These are phyloP conservation scores for Mrakia frigida DNA, from an alignment of 768 basidiomycete species.

Conservation along the genomic window DNA sequence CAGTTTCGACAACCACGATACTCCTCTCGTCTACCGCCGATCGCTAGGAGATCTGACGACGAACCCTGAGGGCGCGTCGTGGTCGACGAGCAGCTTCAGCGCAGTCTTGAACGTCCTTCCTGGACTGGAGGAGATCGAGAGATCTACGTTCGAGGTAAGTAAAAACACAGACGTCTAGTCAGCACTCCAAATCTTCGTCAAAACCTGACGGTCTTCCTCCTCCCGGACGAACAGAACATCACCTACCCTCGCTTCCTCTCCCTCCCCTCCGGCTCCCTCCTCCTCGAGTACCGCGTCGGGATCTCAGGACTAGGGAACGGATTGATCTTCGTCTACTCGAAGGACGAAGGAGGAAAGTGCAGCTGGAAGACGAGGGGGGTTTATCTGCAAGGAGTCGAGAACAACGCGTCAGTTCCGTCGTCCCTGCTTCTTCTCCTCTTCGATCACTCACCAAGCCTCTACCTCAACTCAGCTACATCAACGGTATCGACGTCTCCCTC, in stretches of 20 bases:
- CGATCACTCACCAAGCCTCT: background rate
- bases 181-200: background rate
- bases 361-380: background rate
- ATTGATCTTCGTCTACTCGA: conserved; percentile 5
- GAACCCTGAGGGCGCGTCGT: background rate
- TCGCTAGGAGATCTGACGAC: background rate
- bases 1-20: conserved; percentile 6
- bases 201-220: background rate
- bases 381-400: background rate
- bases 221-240: background rate
- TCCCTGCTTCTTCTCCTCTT: background rate
- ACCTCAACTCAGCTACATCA: conserved; percentile 5
- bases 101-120: background rate
- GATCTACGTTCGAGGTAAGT: background rate
- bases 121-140: background rate
- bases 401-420: conserved; percentile 9
- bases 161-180: background rate
- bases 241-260: conserved; percentile 16
- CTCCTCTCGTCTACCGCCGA: background rate
- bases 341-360: background rate
- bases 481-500: background rate
- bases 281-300: conserved; percentile 6
- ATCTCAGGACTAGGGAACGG: conserved; percentile 7
- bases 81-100: conserved; percentile 1
- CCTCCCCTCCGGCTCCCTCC: conserved; percentile 11